Evolutionary conservation across 2,329 filamentous ascomycete species (phyloP).

Genomic region (Fusarium sp.): DNA sequence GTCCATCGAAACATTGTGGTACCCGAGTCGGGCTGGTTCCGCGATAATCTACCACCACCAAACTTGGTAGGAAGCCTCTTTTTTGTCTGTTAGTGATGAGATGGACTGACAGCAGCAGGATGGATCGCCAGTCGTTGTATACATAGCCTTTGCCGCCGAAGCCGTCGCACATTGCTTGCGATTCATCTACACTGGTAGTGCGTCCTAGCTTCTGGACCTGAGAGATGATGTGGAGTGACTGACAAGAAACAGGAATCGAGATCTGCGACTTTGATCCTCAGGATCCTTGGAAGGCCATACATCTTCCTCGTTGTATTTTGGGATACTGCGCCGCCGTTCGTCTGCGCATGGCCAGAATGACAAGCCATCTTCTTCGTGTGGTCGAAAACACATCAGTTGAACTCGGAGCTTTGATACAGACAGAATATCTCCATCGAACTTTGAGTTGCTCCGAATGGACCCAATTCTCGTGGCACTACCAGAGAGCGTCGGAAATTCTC

Average conservation of each 20-base stretch:
- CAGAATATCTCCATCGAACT: slow-evolving; percentile 23
- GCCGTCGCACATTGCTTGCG: slow-evolving; percentile 52
- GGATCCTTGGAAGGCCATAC: slow-evolving; percentile 47
- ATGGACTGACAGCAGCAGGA: slow-evolving; percentile 45
- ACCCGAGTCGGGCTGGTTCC: slow-evolving; percentile 54
- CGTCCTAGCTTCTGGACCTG: slow-evolving; percentile 22
- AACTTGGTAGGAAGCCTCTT: slow-evolving; percentile 43
- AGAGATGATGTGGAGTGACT: not conserved
- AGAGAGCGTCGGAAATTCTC: slow-evolving; percentile 51
- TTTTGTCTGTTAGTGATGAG: not conserved
- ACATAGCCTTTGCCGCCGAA: slow-evolving; percentile 45
- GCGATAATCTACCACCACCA: slow-evolving; percentile 51
- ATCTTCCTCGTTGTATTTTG: slow-evolving; percentile 54
- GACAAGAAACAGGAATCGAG: slow-evolving; percentile 47
- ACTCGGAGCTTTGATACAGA: slow-evolving; percentile 42
- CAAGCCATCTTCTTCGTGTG: slow-evolving; percentile 47
- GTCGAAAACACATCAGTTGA: slow-evolving; percentile 48
- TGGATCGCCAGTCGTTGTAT: slow-evolving; percentile 47
- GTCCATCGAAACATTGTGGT: slow-evolving; percentile 56
- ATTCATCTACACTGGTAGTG: slow-evolving; percentile 56
- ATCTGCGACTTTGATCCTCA: slow-evolving; percentile 48
- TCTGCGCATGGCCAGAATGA: slow-evolving; percentile 51
- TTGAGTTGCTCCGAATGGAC: slow-evolving; percentile 41
- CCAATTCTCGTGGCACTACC: slow-evolving; percentile 48
- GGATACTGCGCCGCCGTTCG: slow-evolving; percentile 52